A percentile compares a stretch with the other conserved stretches of the same genome.
phyloP scores from a whole-genome alignment of 148 eudicot genomes.

The Rheum nobile region DNA sequence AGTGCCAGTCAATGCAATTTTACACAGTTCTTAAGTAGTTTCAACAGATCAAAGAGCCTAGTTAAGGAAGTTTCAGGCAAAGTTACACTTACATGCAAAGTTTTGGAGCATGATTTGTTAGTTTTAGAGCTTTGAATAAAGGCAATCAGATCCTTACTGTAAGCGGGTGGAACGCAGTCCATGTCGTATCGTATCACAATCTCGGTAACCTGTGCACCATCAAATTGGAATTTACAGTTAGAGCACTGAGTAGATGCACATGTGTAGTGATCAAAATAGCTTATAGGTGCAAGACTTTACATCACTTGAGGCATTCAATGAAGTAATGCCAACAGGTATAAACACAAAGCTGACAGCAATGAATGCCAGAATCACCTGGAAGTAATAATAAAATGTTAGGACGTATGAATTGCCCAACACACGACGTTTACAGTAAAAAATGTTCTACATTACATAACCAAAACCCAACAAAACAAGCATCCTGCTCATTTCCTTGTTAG shows the following conservation, averaged over 20 bases:
- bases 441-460: background rate
- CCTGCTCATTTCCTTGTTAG: background rate
- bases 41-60: background rate
- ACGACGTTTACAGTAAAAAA: background rate
- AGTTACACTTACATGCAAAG: constrained; percentile 38
- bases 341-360: constrained; percentile 47
- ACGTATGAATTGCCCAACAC: background rate
- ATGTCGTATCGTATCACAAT: constrained; percentile 54
- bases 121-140: constrained; percentile 40
- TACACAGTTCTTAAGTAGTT: background rate
- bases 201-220: constrained; percentile 59
- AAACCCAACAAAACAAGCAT: background rate
- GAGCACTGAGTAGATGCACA: background rate
- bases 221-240: constrained; percentile 4
- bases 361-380: constrained; percentile 54
- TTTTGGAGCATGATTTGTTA: constrained; percentile 60
- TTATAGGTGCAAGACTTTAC: constrained; percentile 23
- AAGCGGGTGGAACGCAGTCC: constrained; percentile 39
- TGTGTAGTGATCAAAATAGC: constrained; percentile 5
- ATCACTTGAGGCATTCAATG: constrained; percentile 58
- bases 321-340: constrained; percentile 63
- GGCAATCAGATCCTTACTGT: constrained; percentile 17
- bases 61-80: constrained; percentile 4
- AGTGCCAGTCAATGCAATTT: background rate
- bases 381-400: background rate